Evolutionary conservation across 768 basidiomycete species (phyloP).

Genomic region (Lactifluus subvellereus): DNA sequence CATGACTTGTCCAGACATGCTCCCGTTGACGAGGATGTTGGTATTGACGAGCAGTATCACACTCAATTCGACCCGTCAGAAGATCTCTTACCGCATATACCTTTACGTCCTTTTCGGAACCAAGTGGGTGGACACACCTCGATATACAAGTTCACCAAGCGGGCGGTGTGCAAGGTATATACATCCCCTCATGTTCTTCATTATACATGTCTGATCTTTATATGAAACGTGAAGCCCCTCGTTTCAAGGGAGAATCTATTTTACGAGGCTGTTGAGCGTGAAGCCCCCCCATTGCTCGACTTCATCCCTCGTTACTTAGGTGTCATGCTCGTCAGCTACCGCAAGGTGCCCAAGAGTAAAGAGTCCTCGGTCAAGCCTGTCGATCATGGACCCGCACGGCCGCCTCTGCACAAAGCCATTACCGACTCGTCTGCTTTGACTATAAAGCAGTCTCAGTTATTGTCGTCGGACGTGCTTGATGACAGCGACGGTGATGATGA

Average conservation of each 20-base stretch:
- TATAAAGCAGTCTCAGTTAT: background rate
- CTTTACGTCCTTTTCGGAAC: slow-evolving; percentile 90
- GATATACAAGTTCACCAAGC: slow-evolving; percentile 96
- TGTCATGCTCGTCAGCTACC: slow-evolving; percentile 97
- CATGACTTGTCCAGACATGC: slow-evolving; percentile 19
- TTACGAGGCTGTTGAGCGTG: slow-evolving; percentile 93
- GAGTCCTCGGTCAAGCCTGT: slow-evolving; percentile 17
- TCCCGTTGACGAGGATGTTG: slow-evolving; percentile 17
- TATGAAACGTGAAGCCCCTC: slow-evolving; percentile 57
- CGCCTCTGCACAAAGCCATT: slow-evolving; percentile 28
- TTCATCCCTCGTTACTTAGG: slow-evolving; percentile 99
- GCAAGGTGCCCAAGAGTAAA: slow-evolving; percentile 47
- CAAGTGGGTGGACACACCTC: slow-evolving; percentile 97
- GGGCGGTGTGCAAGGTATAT: slow-evolving; percentile 96
- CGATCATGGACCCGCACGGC: slow-evolving; percentile 25
- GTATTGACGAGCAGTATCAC: slow-evolving; percentile 33
- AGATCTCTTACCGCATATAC: slow-evolving; percentile 77
- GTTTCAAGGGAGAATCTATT: slow-evolving; percentile 96
- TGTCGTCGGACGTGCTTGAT: slow-evolving; percentile 28
- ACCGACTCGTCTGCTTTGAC: slow-evolving; percentile 25
- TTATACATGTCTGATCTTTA: slow-evolving; percentile 4
- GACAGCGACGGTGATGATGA: slow-evolving; percentile 44
- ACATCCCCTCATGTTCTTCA: background rate
- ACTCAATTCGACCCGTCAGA: slow-evolving; percentile 42
- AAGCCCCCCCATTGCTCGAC: slow-evolving; percentile 84